Evolutionary conservation across 2,329 filamentous ascomycete species (phyloP).

Genomic region (Talaromyces sp.): DNA sequence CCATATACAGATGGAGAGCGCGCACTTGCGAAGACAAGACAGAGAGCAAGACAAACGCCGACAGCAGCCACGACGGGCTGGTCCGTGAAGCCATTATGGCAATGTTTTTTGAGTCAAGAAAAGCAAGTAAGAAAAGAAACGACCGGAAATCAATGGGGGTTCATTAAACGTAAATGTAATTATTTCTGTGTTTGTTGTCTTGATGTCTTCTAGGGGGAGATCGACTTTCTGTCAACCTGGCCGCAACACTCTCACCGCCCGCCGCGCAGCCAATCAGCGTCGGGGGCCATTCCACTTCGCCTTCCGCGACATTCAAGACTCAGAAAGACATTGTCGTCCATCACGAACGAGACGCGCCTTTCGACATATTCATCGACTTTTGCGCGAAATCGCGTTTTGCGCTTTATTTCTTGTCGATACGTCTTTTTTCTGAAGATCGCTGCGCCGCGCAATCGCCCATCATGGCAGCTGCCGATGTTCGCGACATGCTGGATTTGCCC

Average conservation of each 20-base stretch:
- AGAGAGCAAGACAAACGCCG: constrained; percentile 58
- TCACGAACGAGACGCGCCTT: neutral
- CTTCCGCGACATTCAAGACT: neutral
- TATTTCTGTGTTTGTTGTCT: constrained; percentile 7
- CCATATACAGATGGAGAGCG: constrained; percentile 93
- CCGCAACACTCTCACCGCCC: constrained; percentile 10
- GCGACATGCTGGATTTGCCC: constrained; percentile 80
- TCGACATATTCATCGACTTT: neutral
- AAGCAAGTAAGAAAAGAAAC: neutral
- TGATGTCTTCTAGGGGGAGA: constrained; percentile 10
- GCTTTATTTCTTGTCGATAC: neutral
- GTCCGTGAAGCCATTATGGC: constrained; percentile 32
- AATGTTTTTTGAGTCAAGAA: neutral
- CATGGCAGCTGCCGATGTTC: constrained; percentile 75
- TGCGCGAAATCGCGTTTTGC: neutral
- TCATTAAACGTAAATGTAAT: neutral
- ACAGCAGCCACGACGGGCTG: constrained; percentile 34
- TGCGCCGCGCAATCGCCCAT: constrained; percentile 22
- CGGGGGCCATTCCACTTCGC: neutral
- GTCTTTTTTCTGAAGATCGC: neutral
- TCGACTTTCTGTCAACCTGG: constrained; percentile 14
- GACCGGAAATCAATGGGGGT: neutral
- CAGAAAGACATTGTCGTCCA: neutral
- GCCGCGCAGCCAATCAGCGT: neutral
- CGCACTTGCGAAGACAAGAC: constrained; percentile 64